A percentile compares a stretch with the other conserved stretches of the same genome.
Conservation (phyloP, 2,329 filamentous ascomycete genomes). For the Aulographum hederae region DNA sequence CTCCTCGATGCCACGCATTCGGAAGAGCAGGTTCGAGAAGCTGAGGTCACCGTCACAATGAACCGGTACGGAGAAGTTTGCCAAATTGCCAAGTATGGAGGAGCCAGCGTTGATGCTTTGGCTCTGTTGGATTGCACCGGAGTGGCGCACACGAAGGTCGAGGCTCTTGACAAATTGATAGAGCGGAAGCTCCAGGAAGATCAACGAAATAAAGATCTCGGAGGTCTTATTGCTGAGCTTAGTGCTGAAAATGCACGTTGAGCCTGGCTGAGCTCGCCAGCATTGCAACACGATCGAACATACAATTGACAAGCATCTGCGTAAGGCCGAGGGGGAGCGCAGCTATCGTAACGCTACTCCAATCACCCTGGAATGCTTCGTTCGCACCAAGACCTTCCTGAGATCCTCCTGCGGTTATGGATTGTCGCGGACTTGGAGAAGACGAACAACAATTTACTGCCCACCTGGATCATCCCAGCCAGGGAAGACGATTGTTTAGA, state of each 20-base stretch:
- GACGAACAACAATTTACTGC: too few relatives aligned
- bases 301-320: too few relatives aligned
- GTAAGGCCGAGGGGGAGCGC: too few relatives aligned
- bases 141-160: slow-evolving; percentile 59
- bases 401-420: too few relatives aligned
- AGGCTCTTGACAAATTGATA: slow-evolving; percentile 58
- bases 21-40: slow-evolving; percentile 60
- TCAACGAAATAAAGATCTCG: slow-evolving; percentile 56
- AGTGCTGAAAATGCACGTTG: slow-evolving; percentile 72
- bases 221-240: slow-evolving; percentile 61
- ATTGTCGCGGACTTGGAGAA: too few relatives aligned
- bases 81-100: slow-evolving; percentile 80
- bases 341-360: too few relatives aligned
- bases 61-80: slow-evolving; percentile 84
- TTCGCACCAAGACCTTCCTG: too few relatives aligned
- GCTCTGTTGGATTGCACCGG: slow-evolving; percentile 59
- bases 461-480: too few relatives aligned
- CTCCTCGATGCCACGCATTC: slow-evolving; percentile 54
- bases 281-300: too few relatives aligned
- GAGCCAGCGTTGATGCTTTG: slow-evolving; percentile 63
- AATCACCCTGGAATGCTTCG: too few relatives aligned
- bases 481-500: too few relatives aligned
- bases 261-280: too few relatives aligned
- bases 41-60: slow-evolving; percentile 63
- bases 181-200: slow-evolving; percentile 60